Percentiles rank a stretch among this genome's conserved stretches.
These are phyloP conservation scores for Stenogyne calaminthoides DNA, from an alignment of 305 asterid genomes.

Conservation along the genomic window DNA sequence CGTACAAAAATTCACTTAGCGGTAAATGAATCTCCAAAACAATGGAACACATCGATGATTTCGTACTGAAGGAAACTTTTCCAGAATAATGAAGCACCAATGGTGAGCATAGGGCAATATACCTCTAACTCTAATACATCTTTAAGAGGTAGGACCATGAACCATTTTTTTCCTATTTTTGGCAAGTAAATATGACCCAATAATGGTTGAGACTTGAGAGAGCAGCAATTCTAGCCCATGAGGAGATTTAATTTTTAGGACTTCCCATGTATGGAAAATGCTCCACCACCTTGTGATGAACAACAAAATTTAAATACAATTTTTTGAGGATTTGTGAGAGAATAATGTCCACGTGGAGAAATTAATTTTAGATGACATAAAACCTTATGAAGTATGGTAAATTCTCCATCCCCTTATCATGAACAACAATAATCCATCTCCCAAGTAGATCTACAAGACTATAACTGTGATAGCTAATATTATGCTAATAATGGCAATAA, in stretches of 20 bases:
- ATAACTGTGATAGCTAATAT: background rate
- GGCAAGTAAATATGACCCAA: background rate
- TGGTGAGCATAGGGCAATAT: background rate
- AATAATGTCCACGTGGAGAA: background rate
- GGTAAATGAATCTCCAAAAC: background rate
- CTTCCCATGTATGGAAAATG: background rate
- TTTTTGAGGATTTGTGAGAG: background rate
- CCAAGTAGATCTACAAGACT: constrained; percentile 10
- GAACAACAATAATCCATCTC: background rate
- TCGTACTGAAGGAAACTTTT: background rate
- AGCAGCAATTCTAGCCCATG: background rate
- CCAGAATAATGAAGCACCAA: background rate
- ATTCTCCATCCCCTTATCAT: background rate
- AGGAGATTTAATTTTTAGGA: background rate
- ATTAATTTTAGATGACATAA: background rate
- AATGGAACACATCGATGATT: background rate
- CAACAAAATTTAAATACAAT: background rate
- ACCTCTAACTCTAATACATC: constrained; percentile 1
- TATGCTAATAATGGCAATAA: constrained; percentile 18
- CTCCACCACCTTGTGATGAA: constrained; percentile 4
- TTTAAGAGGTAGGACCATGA: background rate
- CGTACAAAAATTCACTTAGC: background rate
- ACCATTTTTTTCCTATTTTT: background rate
- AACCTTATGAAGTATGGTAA: background rate
- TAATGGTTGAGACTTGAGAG: background rate